phyloP scores from a whole-genome alignment of 495 filamentous ascomycete genomes.

The Aspergillus cavernicola region DNA sequence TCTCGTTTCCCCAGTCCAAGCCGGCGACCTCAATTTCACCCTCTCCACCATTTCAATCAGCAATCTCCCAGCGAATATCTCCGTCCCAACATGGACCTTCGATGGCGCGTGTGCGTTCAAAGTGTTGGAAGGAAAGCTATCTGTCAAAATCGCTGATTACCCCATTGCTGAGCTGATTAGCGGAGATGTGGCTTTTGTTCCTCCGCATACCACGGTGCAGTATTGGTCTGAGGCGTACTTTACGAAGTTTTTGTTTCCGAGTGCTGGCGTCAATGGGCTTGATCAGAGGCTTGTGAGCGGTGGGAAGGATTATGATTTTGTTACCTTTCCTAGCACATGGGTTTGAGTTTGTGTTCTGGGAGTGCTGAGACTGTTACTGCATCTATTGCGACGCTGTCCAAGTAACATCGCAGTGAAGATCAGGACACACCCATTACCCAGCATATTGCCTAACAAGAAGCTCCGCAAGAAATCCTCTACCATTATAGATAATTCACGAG shows the following conservation, averaged over 20 bases:
- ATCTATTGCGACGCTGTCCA: too few relatives aligned
- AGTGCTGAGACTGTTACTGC: too few relatives aligned
- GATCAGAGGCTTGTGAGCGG: slow-evolving; percentile 28
- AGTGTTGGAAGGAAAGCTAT: slow-evolving; percentile 38
- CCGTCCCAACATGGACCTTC: slow-evolving; percentile 18
- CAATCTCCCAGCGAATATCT: slow-evolving; percentile 13
- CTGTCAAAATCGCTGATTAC: slow-evolving; percentile 31
- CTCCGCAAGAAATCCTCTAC: too few relatives aligned
- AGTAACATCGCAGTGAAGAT: too few relatives aligned
- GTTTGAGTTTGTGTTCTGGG: too few relatives aligned
- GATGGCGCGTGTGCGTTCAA: slow-evolving; percentile 33
- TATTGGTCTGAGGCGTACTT: slow-evolving; percentile 33
- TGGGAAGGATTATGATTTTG: slow-evolving; percentile 20
- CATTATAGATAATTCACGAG: too few relatives aligned
- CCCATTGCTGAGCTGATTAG: slow-evolving; percentile 22
- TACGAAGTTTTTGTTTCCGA: slow-evolving; percentile 40
- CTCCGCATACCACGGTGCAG: slow-evolving; percentile 22
- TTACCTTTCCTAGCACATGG: slow-evolving; percentile 20
- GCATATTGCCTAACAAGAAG: too few relatives aligned
- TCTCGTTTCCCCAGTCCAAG: slow-evolving; percentile 30
- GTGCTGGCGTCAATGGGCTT: slow-evolving; percentile 28
- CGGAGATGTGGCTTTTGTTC: slow-evolving; percentile 42
- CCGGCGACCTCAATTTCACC: slow-evolving; percentile 35
- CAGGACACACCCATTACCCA: too few relatives aligned
- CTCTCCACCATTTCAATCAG: slow-evolving; percentile 34